These are phyloP conservation scores for Mycena polygramma DNA, from an alignment of 768 basidiomycete species.

Conservation along the genomic window DNA sequence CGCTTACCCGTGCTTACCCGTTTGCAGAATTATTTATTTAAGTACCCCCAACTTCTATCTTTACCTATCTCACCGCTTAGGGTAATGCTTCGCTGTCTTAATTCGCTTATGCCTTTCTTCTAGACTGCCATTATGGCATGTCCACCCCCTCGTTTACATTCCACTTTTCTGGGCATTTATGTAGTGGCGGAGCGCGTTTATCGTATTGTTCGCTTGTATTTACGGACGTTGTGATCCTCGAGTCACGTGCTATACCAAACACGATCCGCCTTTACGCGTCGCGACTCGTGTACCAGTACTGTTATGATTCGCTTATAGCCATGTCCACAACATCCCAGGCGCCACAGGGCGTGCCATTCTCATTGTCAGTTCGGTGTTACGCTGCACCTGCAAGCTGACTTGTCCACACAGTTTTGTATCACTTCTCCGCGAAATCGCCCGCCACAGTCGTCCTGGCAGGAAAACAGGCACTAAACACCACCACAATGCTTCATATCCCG, in stretches of 20 bases:
- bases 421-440: slow-evolving; percentile 61
- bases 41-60: slow-evolving; percentile 24
- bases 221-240: slow-evolving; percentile 9
- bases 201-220: slow-evolving; percentile 30
- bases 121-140: slow-evolving; percentile 26
- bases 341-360: slow-evolving; percentile 51
- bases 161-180: slow-evolving; percentile 24
- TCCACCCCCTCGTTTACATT: slow-evolving; percentile 34
- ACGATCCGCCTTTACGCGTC: background rate
- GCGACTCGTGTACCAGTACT: slow-evolving; percentile 1
- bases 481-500: no score
- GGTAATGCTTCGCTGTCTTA: slow-evolving; percentile 28
- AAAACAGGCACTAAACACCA: slow-evolving; percentile 39
- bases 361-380: slow-evolving; percentile 51
- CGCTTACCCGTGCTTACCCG: slow-evolving; percentile 3
- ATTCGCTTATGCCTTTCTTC: slow-evolving; percentile 21
- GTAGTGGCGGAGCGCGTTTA: slow-evolving; percentile 17
- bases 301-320: slow-evolving; percentile 6
- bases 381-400: background rate
- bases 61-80: slow-evolving; percentile 33
- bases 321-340: slow-evolving; percentile 7
- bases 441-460: slow-evolving; percentile 44
- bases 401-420: slow-evolving; percentile 59
- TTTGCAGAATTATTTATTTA: slow-evolving; percentile 24
- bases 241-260: slow-evolving; percentile 11